Evolutionary conservation across 352 stramenopile species (phyloP), one percentile per base, ranked within the genome.

Genomic region (Peronospora farinosa): DNA sequence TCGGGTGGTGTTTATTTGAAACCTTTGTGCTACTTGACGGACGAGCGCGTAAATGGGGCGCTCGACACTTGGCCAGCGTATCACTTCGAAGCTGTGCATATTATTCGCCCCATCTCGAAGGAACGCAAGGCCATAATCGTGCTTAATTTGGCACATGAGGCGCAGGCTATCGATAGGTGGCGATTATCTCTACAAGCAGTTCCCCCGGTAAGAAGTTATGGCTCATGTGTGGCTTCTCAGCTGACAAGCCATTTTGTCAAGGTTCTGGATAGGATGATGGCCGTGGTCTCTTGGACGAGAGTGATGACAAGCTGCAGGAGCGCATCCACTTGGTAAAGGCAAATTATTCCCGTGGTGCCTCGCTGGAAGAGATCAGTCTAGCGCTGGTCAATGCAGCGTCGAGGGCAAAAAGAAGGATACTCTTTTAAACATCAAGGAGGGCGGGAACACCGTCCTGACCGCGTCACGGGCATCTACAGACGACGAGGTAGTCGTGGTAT

Each of bases 141-240:
- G 51, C 67, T 98, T 6, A 95, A 98, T 60, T 92, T 98, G 7
- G 96, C 93, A 15, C 96, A 98, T 72, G 98, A 98, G 62, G 83
- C 88, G 21, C 88, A 90, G 25, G 96, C 93, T 19, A 91, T 98
- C 52, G 70, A 95, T 44, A 83, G 85, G 16, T 98, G 12, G 62
- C 88, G 9, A 36, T 52, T 12, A 78, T 95, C 61, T 97, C 15
- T 48, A 60, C 47, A 75, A 72, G 47, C 65, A 72, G n/a, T 91
- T 88, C 47, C 69, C 68, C n/a, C 0, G 51, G 65, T 17, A 65
- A 84, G 41, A 74, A 55, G 27, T 71, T 86, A 19, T 84, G 94
- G 19, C 91, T 98, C 25, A 95, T 98, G 12, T 92, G 95, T 32
- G 95, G 95, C 5, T 97, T 98, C 69, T 98, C 91, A 9, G 77